phyloP scores from a whole-genome alignment of 352 stramenopile species.

The Pythium chondricola region DNA sequence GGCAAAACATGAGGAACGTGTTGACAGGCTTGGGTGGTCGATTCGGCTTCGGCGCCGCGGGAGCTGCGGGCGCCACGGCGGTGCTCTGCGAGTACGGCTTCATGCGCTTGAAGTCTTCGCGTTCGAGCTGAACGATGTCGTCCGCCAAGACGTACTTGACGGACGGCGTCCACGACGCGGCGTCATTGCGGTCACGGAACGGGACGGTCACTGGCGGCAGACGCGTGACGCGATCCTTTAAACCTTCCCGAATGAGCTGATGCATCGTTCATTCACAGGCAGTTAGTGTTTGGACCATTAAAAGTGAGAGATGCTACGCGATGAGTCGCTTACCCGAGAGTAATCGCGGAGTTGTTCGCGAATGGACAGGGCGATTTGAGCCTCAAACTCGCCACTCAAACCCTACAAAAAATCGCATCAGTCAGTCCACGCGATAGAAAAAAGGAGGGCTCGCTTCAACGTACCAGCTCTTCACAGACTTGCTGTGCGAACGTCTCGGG shows the following conservation, averaged over 20 bases:
- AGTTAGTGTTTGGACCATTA: too few species aligned
- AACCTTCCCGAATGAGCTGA: conserved; percentile 66
- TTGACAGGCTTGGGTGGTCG: conserved; percentile 78
- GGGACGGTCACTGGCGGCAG: conserved; percentile 46
- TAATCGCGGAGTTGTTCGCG: conserved; percentile 75
- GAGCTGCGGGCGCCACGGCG: conserved; percentile 22
- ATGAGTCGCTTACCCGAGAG: conserved; percentile 33
- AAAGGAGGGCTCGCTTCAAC: too few species aligned
- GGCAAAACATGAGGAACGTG: conserved; percentile 82
- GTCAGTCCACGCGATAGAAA: too few species aligned
- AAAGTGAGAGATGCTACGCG: not conserved
- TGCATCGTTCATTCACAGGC: too few species aligned
- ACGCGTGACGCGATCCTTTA: conserved; percentile 50
- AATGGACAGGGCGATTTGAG: conserved; percentile 70
- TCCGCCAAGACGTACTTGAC: conserved; percentile 75
- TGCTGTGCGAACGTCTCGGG: conserved; percentile 60
- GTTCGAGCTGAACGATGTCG: conserved; percentile 64
- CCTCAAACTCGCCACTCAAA: conserved; percentile 73
- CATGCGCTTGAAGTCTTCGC: conserved; percentile 79
- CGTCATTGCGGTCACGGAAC: conserved; percentile 61
- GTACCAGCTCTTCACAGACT: conserved; percentile 67
- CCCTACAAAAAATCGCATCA: conserved; percentile 44
- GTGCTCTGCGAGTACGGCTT: conserved; percentile 51
- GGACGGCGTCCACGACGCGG: conserved; percentile 50
- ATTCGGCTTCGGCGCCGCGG: conserved; percentile 40